Percentiles rank a stretch among this genome's conserved stretches.
Evolutionary conservation across 2,329 filamentous ascomycete species (phyloP).

Genomic region (Clarireedia monteithiana): DNA sequence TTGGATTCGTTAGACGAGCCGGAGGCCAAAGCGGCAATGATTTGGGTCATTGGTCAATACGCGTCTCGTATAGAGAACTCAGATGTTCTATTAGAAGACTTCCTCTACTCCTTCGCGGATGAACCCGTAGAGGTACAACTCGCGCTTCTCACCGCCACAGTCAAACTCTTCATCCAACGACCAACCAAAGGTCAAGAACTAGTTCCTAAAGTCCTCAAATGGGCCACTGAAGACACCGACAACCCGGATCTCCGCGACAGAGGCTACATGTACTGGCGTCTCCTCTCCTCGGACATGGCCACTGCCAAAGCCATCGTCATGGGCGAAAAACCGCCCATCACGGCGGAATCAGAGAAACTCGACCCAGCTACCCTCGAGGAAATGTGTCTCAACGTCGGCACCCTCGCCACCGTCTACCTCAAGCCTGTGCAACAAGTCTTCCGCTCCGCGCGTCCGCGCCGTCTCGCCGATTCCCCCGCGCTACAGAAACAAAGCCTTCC

Average conservation of each 20-base stretch:
- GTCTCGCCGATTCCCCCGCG: constrained; percentile 74
- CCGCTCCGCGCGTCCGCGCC: constrained; percentile 73
- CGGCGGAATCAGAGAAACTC: constrained; percentile 89
- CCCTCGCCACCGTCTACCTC: constrained; percentile 91
- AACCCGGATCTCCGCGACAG: constrained; percentile 93
- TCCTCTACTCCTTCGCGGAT: constrained; percentile 86
- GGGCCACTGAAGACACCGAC: constrained; percentile 98
- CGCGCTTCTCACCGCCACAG: constrained; percentile 87
- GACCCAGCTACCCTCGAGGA: constrained; percentile 89
- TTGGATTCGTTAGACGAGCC: constrained; percentile 94
- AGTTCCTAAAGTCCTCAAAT: constrained; percentile 91
- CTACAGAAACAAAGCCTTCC: constrained; percentile 67
- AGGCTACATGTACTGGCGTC: constrained; percentile 99
- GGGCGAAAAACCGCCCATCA: constrained; percentile 95
- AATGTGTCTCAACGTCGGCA: constrained; percentile 94
- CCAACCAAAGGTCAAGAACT: constrained; percentile 91
- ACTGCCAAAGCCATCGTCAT: constrained; percentile 85
- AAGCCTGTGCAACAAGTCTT: constrained; percentile 98
- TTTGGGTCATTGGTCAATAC: constrained; percentile 99
- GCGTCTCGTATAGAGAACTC: constrained; percentile 96
- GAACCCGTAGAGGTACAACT: constrained; percentile 95
- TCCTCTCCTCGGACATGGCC: constrained; percentile 85
- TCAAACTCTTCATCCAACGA: constrained; percentile 95
- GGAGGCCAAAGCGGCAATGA: constrained; percentile 96
- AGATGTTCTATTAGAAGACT: constrained; percentile 88